phyloP scores from a whole-genome alignment of 176 grass and related monocot species.

The Lolium rigidum region DNA sequence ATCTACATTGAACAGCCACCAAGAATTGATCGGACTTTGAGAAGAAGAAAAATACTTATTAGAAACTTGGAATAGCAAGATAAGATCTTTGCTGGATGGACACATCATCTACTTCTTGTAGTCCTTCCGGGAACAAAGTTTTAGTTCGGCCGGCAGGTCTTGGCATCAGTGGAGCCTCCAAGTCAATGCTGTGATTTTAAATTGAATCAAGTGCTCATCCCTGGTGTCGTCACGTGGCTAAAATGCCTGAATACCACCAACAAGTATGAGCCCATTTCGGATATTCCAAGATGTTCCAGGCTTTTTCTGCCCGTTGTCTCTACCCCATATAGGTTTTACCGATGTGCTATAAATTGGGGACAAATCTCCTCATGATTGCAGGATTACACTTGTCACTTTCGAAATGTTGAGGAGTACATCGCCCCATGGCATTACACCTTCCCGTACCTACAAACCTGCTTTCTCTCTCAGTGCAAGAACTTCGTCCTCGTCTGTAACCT shows the following conservation, averaged over 20 bases:
- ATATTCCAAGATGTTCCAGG: not conserved
- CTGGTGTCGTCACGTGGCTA: not conserved
- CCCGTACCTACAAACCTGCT: not conserved
- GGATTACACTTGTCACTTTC: not conserved
- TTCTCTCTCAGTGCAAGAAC: slow-evolving; percentile 17
- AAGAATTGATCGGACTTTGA: slow-evolving; percentile 12
- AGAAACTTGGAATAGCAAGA: not conserved
- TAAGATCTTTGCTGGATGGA: not conserved
- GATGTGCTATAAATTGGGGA: slow-evolving; percentile 25
- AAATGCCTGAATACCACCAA: not conserved
- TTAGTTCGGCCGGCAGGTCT: not conserved
- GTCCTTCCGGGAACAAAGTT: not conserved
- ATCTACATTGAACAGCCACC: slow-evolving; percentile 2
- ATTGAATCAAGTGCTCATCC: not conserved
- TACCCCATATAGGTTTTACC: not conserved
- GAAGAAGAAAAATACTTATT: not conserved
- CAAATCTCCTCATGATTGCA: not conserved
- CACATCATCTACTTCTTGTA: not conserved
- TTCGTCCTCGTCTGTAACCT: slow-evolving; percentile 3
- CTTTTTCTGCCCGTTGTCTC: not conserved
- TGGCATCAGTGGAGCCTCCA: not conserved
- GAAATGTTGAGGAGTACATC: not conserved
- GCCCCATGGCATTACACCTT: not conserved
- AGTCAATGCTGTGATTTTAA: not conserved
- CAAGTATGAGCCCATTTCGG: not conserved